Base-by-base conservation (phyloP, 352 stramenopile species). In the Pythium pyrilobum region DNA sequence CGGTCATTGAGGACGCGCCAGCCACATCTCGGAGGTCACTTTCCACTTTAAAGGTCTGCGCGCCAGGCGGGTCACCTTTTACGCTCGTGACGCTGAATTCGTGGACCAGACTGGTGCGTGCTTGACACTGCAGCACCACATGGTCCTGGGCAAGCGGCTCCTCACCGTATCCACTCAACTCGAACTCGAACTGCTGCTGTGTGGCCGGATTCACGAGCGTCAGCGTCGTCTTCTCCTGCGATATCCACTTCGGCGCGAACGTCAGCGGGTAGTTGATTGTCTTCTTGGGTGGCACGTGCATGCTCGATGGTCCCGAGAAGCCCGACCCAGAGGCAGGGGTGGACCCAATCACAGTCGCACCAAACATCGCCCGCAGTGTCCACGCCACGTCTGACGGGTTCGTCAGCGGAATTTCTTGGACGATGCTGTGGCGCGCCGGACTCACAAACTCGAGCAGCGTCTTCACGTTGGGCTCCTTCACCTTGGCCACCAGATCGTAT, bases 141-240 rank as follows among this genome's bases (percentile, higher is more conserved):
- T 97, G 83, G 31, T 96, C 87, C 48, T 96, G 86, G 2, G 93
- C 91, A 0, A 98, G 64, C 0, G 94, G 92, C 50, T 96, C 88
- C 56, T 97, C 87, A 2, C 73, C 91, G 8, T 81, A 75, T 4
- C 90, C 90, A 20, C 62, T 81, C 2, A 98, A 53, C 3, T 89
- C 66, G 59, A 96, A 98, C 46, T 97, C 82, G 32, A 97, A 96
- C 31, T 81, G 74, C 43, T 97, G 87, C 40, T 91, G 72, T 9
- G 80, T 96, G 7, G 74, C 42, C 4, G 78, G 73, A 43, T 98
- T 97, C 24, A 85, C 28, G 27, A 97, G 66, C 6, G 69, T 69
- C 42, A 97, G 78, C 12, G 53, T 90, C 29, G 57, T 85, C 4
- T 72, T 89, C 39, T 96, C 80, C 9, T 78, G 64, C 5, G 69